phyloP scores from a whole-genome alignment of 2,329 filamentous ascomycete genomes.

The Calycina herbarum region DNA sequence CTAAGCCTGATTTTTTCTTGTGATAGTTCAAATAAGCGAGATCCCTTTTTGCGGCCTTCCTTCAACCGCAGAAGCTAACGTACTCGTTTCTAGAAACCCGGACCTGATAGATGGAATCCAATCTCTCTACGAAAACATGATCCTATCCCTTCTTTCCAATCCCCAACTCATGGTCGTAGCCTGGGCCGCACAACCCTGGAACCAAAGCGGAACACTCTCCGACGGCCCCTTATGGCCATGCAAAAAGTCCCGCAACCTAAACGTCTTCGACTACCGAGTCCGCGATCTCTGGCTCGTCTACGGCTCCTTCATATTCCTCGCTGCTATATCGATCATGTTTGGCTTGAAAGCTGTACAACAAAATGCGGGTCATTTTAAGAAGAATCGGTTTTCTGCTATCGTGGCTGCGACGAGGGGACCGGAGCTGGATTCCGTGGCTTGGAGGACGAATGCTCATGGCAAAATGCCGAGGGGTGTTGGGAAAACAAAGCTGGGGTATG shows the following conservation, averaged over 20 bases:
- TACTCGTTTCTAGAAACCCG: background rate
- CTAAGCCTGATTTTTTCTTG: background rate
- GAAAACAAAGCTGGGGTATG: conserved; percentile 10
- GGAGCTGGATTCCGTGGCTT: conserved; percentile 5
- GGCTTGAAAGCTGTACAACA: background rate
- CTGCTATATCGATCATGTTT: background rate
- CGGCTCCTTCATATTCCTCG: conserved; percentile 9
- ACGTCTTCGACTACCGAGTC: conserved; percentile 8
- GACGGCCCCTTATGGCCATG: conserved; percentile 2
- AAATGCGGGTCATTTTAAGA: conserved; percentile 6
- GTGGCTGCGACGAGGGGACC: conserved; percentile 13
- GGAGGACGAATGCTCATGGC: background rate
- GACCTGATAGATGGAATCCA: conserved; percentile 7
- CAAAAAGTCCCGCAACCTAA: conserved; percentile 7
- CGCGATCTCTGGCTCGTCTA: conserved; percentile 14
- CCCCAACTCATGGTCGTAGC: conserved; percentile 9
- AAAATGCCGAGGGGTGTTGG: background rate
- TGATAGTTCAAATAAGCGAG: background rate
- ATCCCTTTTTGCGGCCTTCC: background rate
- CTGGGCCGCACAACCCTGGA: conserved; percentile 6
- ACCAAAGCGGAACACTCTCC: background rate
- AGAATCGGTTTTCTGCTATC: conserved; percentile 9
- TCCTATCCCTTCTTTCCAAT: conserved; percentile 12
- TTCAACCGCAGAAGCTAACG: background rate
- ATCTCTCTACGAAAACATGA: conserved; percentile 14